Evolutionary conservation across 257 asterid genomes (phyloP).

Genomic region (Solanum sitiens): DNA sequence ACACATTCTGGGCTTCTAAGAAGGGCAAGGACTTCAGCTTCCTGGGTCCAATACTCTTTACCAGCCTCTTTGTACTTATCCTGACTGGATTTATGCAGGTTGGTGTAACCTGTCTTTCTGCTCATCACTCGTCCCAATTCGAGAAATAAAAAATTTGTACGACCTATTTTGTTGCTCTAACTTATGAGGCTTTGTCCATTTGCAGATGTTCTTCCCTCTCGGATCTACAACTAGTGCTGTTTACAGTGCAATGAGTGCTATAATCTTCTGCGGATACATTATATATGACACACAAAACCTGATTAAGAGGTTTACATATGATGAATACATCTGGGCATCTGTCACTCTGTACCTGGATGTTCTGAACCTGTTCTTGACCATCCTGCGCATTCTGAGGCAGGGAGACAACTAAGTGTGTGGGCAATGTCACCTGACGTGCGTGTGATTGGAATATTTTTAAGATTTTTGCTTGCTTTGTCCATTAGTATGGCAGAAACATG

Average conservation of each 20-base stretch:
- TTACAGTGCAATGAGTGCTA: conserved; percentile 76
- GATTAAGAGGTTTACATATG: conserved; percentile 94
- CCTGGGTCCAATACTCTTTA: conserved; percentile 90
- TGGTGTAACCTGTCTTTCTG: not conserved
- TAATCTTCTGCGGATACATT: conserved; percentile 84
- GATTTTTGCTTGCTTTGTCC: not conserved
- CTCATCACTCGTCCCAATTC: not conserved
- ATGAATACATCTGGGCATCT: conserved; percentile 97
- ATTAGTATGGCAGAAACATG: not conserved
- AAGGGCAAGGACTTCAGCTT: conserved; percentile 96
- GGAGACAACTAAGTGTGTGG: conserved; percentile 47
- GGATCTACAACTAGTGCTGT: conserved; percentile 68
- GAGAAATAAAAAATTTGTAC: not conserved
- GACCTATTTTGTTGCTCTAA: not conserved
- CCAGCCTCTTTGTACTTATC: conserved; percentile 71
- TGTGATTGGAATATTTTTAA: not conserved
- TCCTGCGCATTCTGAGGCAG: conserved; percentile 77
- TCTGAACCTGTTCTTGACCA: conserved; percentile 93
- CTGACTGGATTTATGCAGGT: conserved; percentile 91
- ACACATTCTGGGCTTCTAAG: conserved; percentile 99
- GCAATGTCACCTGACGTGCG: not conserved
- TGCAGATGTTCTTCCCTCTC: conserved; percentile 83
- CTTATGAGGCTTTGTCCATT: not conserved
- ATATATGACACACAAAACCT: conserved; percentile 82
- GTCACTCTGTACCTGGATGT: conserved; percentile 88